A percentile compares a stretch with the other conserved stretches of the same genome.
These are phyloP conservation scores for Chaetoceros muelleri DNA, from an alignment of 108 stramenopile species.

Conservation along the genomic window DNA sequence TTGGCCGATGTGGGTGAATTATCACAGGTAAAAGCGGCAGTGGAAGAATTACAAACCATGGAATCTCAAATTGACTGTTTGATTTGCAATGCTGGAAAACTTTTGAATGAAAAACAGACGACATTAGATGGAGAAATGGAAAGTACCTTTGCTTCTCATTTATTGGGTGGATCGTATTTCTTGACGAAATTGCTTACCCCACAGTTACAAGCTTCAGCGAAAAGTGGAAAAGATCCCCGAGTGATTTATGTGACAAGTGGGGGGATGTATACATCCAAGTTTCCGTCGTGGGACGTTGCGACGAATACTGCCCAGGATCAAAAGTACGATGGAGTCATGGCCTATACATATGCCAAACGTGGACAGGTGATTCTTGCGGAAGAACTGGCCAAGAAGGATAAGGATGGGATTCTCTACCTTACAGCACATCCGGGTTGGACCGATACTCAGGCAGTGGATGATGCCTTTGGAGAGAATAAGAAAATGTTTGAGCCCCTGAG, in stretches of 20 bases:
- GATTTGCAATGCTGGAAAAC: constrained; percentile 88
- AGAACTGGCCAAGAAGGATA: constrained; percentile 28
- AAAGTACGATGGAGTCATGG: constrained; percentile 71
- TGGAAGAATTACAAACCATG: constrained; percentile 32
- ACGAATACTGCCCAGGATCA: constrained; percentile 27
- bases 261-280: constrained; percentile 87
- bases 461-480: constrained; percentile 66
- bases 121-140: constrained; percentile 74
- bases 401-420: constrained; percentile 42
- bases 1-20: constrained; percentile 56
- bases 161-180: constrained; percentile 72
- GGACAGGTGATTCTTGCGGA: constrained; percentile 88
- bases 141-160: constrained; percentile 81
- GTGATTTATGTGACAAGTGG: constrained; percentile 58
- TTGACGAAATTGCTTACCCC: constrained; percentile 65
- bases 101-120: constrained; percentile 68
- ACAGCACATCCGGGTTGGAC: constrained; percentile 79
- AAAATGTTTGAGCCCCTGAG: constrained; percentile 83
- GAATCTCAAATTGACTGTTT: constrained; percentile 68
- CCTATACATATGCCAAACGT: constrained; percentile 87
- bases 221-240: constrained; percentile 24
- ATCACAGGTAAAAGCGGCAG: constrained; percentile 42
- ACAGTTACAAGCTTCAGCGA: constrained; percentile 28
- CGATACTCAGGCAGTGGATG: constrained; percentile 69
- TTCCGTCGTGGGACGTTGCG: constrained; percentile 73